Percentiles rank a stretch among this genome's conserved stretches.
These are phyloP conservation scores for Raffaelea albimanens DNA, from an alignment of 2,329 filamentous ascomycete species.

Conservation along the genomic window DNA sequence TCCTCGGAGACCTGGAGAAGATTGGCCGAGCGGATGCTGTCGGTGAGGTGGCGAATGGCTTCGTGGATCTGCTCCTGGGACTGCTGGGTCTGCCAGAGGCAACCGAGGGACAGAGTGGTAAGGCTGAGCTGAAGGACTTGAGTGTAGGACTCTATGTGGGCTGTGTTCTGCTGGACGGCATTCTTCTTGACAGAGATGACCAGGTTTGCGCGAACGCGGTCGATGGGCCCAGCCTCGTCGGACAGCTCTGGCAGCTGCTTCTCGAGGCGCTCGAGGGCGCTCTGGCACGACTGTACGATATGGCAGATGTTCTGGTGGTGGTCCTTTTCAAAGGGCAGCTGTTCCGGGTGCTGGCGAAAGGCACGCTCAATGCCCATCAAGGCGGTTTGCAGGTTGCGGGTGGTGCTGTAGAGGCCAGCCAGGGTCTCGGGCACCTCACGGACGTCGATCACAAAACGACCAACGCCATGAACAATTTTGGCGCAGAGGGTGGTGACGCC, in stretches of 20 bases:
- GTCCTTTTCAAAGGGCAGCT: conserved; percentile 4
- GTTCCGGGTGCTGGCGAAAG: not conserved
- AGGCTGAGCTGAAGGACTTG: conserved; percentile 4
- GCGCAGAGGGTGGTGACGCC: not conserved
- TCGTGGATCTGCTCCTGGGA: not conserved
- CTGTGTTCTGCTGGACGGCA: conserved; percentile 1
- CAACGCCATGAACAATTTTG: conserved; percentile 1
- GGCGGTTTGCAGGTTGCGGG: not conserved
- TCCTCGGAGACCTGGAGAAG: not conserved
- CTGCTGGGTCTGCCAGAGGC: not conserved
- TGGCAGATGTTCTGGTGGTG: not conserved
- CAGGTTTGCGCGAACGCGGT: not conserved
- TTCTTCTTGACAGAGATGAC: not conserved
- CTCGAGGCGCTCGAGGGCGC: not conserved
- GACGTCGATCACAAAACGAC: not conserved
- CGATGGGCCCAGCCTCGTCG: not conserved
- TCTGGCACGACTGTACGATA: conserved; percentile 1
- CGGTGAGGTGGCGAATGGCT: not conserved
- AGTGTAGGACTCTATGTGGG: conserved; percentile 1
- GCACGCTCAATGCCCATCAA: not conserved
- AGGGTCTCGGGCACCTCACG: not conserved
- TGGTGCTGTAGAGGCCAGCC: not conserved
- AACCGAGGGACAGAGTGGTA: not conserved
- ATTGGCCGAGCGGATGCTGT: conserved; percentile 1
- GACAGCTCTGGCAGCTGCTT: not conserved